Evolutionary conservation across 1,139 yeast species (phyloP).

Genomic region (Schwanniomyces etchellsii): DNA sequence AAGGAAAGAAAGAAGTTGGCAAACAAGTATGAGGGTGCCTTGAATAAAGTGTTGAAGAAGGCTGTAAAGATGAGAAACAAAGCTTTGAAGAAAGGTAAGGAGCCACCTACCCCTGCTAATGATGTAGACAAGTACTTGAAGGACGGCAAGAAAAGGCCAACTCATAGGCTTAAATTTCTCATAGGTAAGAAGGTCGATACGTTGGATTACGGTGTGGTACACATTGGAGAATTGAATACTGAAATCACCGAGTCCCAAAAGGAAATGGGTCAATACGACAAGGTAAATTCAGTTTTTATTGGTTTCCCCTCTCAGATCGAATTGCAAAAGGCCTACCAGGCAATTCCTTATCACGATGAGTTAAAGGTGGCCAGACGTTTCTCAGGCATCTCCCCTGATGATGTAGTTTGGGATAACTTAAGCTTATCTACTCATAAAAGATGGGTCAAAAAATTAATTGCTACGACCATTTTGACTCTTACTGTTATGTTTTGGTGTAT

Average conservation of each 20-base stretch:
- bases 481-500: constrained; percentile 84
- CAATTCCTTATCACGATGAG: constrained; percentile 62
- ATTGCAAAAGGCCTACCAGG: constrained; percentile 86
- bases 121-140: constrained; percentile 51
- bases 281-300: constrained; percentile 71
- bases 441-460: constrained; percentile 34
- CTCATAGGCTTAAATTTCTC: constrained; percentile 48
- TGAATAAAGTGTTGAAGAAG: constrained; percentile 50
- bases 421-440: constrained; percentile 38
- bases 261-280: constrained; percentile 37
- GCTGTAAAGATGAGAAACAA: constrained; percentile 52
- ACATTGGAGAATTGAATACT: constrained; percentile 60
- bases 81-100: constrained; percentile 51
- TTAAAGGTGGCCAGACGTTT: constrained; percentile 57
- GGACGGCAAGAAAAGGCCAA: constrained; percentile 63
- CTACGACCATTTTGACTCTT: constrained; percentile 39
- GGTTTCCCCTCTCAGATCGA: constrained; percentile 84
- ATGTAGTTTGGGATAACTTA: constrained; percentile 78
- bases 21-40: constrained; percentile 51
- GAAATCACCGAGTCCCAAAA: constrained; percentile 60
- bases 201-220: constrained; percentile 62
- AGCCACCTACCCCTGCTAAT: constrained; percentile 50
- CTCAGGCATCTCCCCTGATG: constrained; percentile 63
- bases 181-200: constrained; percentile 86
- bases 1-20: constrained; percentile 53